Conservation (phyloP, 1,139 yeast species). For the Casaregolazyma lundiana region DNA sequence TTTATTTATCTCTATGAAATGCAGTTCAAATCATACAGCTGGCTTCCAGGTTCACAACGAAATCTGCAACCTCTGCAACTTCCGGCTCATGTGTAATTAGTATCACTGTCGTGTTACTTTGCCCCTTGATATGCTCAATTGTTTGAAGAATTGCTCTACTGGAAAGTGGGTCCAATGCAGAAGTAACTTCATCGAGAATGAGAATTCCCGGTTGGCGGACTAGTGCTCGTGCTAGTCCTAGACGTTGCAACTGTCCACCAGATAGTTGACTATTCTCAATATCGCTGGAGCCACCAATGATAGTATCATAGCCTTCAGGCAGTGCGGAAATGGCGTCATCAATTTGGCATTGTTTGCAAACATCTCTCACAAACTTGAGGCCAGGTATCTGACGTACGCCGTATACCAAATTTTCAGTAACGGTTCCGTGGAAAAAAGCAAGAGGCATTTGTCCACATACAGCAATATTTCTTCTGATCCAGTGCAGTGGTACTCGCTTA, state of each 20-base stretch:
- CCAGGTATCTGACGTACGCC: constrained; percentile 38
- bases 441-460: constrained; percentile 85
- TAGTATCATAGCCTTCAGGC: constrained; percentile 41
- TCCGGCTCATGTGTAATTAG: constrained; percentile 86
- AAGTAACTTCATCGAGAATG: constrained; percentile 69
- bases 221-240: constrained; percentile 79
- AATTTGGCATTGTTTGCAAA: constrained; percentile 30
- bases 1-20: no score
- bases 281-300: constrained; percentile 40
- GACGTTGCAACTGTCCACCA: constrained; percentile 87
- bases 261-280: constrained; percentile 38
- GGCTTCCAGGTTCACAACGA: constrained; percentile 23
- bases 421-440: constrained; percentile 64
- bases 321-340: constrained; percentile 33
- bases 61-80: constrained; percentile 48
- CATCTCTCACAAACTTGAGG: not conserved
- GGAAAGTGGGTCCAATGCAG: constrained; percentile 62
- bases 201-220: constrained; percentile 55
- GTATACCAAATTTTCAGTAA: constrained; percentile 69
- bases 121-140: constrained; percentile 51
- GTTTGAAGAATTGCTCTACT: constrained; percentile 36
- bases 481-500: constrained; percentile 52
- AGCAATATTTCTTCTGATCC: constrained; percentile 62
- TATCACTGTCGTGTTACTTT: constrained; percentile 59
- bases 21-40: constrained; percentile 2